A percentile compares a stretch with the other conserved stretches of the same genome.
Conservation (phyloP, 1,284 basidiomycete species). For the Schizopora paradoxa region DNA sequence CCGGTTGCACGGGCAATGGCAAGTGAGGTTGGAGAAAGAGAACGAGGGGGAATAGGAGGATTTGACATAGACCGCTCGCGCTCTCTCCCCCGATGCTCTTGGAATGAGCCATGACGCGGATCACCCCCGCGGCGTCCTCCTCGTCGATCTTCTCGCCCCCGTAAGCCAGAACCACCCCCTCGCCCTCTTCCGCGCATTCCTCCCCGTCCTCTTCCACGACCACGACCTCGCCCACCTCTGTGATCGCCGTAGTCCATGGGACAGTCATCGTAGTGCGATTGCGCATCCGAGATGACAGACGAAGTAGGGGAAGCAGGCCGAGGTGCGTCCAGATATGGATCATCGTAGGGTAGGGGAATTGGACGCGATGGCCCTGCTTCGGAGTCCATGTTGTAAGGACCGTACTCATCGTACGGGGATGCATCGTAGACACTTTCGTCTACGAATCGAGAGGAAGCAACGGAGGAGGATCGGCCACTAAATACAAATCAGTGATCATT, state of each 20-base stretch:
- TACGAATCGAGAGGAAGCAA: constrained; percentile 46
- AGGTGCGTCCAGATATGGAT: constrained; percentile 59
- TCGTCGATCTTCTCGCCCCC: constrained; percentile 7
- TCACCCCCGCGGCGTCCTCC: constrained; percentile 5
- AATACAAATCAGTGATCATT: background rate
- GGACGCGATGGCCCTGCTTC: constrained; percentile 51
- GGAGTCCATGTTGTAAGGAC: constrained; percentile 62
- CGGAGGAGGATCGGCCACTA: constrained; percentile 46
- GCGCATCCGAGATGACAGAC: background rate
- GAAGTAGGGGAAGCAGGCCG: background rate
- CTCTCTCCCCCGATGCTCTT: constrained; percentile 24
- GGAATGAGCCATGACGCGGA: constrained; percentile 16
- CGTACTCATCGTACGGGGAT: constrained; percentile 58
- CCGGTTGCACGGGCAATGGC: constrained; percentile 44
- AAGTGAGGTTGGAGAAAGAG: constrained; percentile 41
- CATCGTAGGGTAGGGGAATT: constrained; percentile 64
- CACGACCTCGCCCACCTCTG: constrained; percentile 33
- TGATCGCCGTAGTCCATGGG: constrained; percentile 22
- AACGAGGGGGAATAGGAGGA: constrained; percentile 4
- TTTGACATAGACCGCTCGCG: background rate
- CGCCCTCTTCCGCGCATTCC: constrained; percentile 21
- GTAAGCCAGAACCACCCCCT: constrained; percentile 20
- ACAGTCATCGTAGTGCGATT: constrained; percentile 23
- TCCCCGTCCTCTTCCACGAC: constrained; percentile 14
- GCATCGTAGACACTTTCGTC: constrained; percentile 41